phyloP scores from a whole-genome alignment of 495 filamentous ascomycete species.

The Aspergillus ellipticus region DNA sequence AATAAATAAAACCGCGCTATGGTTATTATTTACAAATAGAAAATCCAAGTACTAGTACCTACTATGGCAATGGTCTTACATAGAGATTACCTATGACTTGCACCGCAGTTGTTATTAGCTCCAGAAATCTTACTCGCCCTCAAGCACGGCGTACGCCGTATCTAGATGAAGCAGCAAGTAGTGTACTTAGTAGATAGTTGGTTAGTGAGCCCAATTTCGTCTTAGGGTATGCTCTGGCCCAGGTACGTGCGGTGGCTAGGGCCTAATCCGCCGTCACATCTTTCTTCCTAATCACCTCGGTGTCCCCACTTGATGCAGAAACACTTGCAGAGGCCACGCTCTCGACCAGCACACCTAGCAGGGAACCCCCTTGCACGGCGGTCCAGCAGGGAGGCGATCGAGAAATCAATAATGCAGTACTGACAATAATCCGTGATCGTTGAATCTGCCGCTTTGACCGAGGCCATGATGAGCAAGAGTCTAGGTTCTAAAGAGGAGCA shows the following conservation, averaged over 20 bases:
- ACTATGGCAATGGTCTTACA: no score
- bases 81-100: constrained; percentile 8
- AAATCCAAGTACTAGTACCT: no score
- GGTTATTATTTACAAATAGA: no score
- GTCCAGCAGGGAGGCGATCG: constrained; percentile 9
- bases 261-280: constrained; percentile 41
- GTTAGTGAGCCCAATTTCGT: neutral
- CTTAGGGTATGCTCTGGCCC: constrained; percentile 16
- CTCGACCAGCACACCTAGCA: constrained; percentile 32
- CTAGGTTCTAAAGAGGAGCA: neutral
- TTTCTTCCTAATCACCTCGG: constrained; percentile 22
- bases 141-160: neutral
- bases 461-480: neutral
- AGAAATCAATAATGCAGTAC: neutral
- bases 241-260: constrained; percentile 34
- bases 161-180: neutral
- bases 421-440: neutral
- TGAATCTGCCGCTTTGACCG: neutral
- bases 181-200: no score
- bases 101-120: constrained; percentile 16
- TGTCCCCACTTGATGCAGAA: constrained; percentile 35
- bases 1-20: neutral
- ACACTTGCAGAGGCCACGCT: constrained; percentile 42
- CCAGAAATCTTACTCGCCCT: constrained; percentile 10
- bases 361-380: constrained; percentile 10